A percentile compares a stretch with the other conserved stretches of the same genome.
These are phyloP conservation scores for Adansonia digitata DNA, from an alignment of 345 rosid genomes.

Conservation along the genomic window DNA sequence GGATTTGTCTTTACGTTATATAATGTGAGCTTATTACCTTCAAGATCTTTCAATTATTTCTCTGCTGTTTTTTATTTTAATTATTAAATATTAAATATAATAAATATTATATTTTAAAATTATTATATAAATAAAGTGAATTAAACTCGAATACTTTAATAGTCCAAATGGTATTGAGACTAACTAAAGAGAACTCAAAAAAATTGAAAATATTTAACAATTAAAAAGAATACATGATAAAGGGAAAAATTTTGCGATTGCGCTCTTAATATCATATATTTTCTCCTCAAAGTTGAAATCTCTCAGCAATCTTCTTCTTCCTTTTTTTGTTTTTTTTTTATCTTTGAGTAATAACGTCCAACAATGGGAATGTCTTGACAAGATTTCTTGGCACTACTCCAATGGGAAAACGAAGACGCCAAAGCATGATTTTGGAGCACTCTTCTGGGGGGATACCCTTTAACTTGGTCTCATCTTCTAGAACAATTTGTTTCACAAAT, in stretches of 20 bases:
- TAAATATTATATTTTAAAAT: no score
- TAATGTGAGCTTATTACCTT: no score
- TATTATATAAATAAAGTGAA: no score
- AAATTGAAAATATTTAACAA: neutral
- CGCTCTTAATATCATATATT: neutral
- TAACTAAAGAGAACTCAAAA: neutral
- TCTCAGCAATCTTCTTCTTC: neutral
- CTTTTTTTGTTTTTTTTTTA: constrained; percentile 2
- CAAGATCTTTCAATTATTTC: no score
- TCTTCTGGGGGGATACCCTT: constrained; percentile 68
- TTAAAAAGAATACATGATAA: neutral
- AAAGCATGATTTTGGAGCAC: constrained; percentile 84
- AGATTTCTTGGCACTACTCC: neutral
- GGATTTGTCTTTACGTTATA: no score
- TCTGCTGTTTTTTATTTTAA: no score
- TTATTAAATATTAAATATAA: no score
- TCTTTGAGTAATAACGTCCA: neutral
- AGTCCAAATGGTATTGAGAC: neutral
- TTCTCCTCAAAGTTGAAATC: neutral
- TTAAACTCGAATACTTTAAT: no score
- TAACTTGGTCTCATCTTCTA: constrained; percentile 74
- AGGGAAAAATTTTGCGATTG: neutral
- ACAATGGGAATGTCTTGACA: neutral
- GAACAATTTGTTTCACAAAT: constrained; percentile 70
- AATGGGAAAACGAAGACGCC: constrained; percentile 56